phyloP scores from a whole-genome alignment of 2,329 filamentous ascomycete species.

The Tolypocladium inflatum region DNA sequence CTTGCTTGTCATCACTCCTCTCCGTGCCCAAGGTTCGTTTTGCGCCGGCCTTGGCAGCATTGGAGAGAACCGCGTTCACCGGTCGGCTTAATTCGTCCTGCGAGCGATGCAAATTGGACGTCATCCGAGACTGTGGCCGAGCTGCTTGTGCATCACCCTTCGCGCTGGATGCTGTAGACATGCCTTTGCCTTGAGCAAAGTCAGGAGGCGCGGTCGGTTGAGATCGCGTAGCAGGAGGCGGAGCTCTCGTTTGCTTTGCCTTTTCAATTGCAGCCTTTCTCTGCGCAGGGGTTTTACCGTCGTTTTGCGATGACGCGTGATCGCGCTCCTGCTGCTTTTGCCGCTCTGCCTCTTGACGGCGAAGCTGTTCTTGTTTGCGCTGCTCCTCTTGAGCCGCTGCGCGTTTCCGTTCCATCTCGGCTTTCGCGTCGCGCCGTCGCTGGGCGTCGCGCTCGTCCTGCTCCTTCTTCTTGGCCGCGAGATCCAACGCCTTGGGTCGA shows the following conservation, averaged over 20 bases:
- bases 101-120: slow-evolving; percentile 38
- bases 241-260: slow-evolving; percentile 54
- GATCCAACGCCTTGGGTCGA: slow-evolving; percentile 61
- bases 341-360: slow-evolving; percentile 51
- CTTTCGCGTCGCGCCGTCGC: slow-evolving; percentile 71
- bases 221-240: slow-evolving; percentile 47
- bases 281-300: slow-evolving; percentile 57
- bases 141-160: slow-evolving; percentile 23
- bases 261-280: slow-evolving; percentile 54
- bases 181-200: slow-evolving; percentile 23
- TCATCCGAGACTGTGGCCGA: slow-evolving; percentile 49
- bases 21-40: slow-evolving; percentile 68
- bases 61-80: slow-evolving; percentile 51
- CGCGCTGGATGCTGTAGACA: slow-evolving; percentile 8
- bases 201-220: slow-evolving; percentile 44
- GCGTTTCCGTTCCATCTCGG: slow-evolving; percentile 70
- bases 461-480: slow-evolving; percentile 74
- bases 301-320: slow-evolving; percentile 49
- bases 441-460: slow-evolving; percentile 74
- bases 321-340: slow-evolving; percentile 53
- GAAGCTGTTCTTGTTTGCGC: slow-evolving; percentile 46
- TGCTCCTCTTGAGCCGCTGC: slow-evolving; percentile 58
- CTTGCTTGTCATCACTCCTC: slow-evolving; percentile 42
- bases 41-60: slow-evolving; percentile 47
- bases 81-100: slow-evolving; percentile 53